Evolutionary conservation across 2,329 filamentous ascomycete genomes (phyloP).

Genomic region (Diaporthe vexans): DNA sequence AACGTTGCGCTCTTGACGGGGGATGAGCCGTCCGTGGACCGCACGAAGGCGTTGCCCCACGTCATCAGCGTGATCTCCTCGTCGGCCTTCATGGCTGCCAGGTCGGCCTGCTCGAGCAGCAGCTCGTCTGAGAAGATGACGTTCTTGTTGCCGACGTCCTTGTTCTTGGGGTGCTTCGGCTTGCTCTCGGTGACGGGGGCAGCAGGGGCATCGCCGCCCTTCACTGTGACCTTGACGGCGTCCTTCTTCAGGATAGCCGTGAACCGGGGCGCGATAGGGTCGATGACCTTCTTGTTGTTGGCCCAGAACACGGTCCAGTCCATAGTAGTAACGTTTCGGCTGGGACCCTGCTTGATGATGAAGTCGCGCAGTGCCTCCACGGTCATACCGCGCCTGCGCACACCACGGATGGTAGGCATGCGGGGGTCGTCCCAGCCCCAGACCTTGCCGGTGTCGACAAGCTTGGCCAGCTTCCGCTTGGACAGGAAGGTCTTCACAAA

Average conservation of each 20-base stretch:
- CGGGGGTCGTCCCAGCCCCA: constrained; percentile 90
- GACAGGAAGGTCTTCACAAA: constrained; percentile 87
- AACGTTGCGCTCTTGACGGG: constrained; percentile 80
- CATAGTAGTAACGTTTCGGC: constrained; percentile 86
- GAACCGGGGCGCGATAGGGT: constrained; percentile 80
- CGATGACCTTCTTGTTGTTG: constrained; percentile 85
- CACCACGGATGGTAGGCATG: constrained; percentile 87
- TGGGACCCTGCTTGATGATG: constrained; percentile 87
- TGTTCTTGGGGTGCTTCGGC: constrained; percentile 91
- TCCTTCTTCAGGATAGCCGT: constrained; percentile 80
- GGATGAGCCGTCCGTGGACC: constrained; percentile 70
- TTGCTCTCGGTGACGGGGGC: constrained; percentile 78
- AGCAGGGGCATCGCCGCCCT: constrained; percentile 76
- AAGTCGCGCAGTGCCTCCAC: constrained; percentile 85
- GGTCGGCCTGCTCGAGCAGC: constrained; percentile 89
- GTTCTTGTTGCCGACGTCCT: constrained; percentile 86
- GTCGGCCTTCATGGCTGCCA: constrained; percentile 81
- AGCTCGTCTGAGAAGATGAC: constrained; percentile 83
- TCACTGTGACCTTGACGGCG: constrained; percentile 78
- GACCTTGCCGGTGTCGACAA: constrained; percentile 82
- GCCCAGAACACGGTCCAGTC: constrained; percentile 85
- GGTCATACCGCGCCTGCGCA: constrained; percentile 83
- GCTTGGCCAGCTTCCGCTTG: constrained; percentile 88
- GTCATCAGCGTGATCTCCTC: constrained; percentile 98
- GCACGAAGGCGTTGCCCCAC: constrained; percentile 92